Base-by-base conservation (phyloP, 257 asterid genomes). In the Capsicum rhomboideum region DNA sequence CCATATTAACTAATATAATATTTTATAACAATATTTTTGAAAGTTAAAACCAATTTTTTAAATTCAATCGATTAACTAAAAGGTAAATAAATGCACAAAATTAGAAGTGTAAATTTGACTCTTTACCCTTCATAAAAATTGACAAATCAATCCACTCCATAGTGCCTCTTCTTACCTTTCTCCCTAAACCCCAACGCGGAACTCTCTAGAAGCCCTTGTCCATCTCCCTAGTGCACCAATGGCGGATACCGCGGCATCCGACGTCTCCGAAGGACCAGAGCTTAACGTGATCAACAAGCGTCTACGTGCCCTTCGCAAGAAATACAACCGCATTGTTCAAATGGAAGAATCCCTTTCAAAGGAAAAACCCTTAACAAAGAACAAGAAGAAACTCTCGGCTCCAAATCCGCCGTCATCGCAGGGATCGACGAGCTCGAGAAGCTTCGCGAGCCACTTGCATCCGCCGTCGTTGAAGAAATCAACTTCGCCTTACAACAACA, bases 301-400 rank as follows among this genome's bases (percentile, higher is more conserved):
- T 85, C 88, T 95, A 84, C 94, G 97, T 10, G 95, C 92, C 40
- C 85, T 95, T 63, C 93, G 93, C 18, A 94, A 95, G 87, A 95
- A 95, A 66, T 72, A 88, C 53, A 94, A 91, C 68, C 95, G 97
- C 71, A 95, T 95, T 12, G 11, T 87, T 5, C 97, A 90, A 63
- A 95, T 95, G 98, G 97, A 95, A 58, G 97, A 92, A 18, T 88
- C 94, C 28, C 29, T 90, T 26, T 59, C 92, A 69, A 88, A 28
- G 98, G 99, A 0, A 95, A 93, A 86, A 9, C 83, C 83, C 91
- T 94, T 20, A 92, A 95, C 88, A 95, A 90, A 42, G 99, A 95
- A 88, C 99, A 95, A 85, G 91, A 91, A 81, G 95, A 95, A 86
- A 88, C 96, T 61, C 87, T 95, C 17, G 90, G 92, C 16, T 89